These are phyloP conservation scores for Dendrobium huoshanense DNA, from an alignment of 106 monocot genomes.

Conservation along the genomic window DNA sequence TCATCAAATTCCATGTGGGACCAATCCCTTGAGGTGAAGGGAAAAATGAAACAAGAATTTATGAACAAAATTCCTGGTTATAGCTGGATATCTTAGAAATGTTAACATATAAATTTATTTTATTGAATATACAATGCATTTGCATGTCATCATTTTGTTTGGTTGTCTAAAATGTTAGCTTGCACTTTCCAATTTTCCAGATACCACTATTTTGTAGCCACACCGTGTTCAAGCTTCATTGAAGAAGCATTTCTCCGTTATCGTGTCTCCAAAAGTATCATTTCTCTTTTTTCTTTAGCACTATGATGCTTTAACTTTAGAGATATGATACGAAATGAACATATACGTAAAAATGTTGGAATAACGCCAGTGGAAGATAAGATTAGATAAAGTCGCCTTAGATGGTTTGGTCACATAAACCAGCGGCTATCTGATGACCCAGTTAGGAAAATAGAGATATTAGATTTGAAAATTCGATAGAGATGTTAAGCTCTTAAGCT, in stretches of 20 bases:
- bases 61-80: conserved; percentile 20
- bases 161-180: background rate
- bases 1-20: conserved; percentile 27
- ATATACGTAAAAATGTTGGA: no score
- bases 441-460: no score
- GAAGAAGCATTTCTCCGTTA: background rate
- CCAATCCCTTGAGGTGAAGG: conserved; percentile 18
- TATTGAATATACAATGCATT: background rate
- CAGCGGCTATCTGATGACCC: no score
- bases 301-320: background rate
- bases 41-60: conserved; percentile 11
- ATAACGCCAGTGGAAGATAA: no score
- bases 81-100: conserved; percentile 24
- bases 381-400: no score
- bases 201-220: background rate
- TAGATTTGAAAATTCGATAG: no score
- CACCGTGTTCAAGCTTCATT: background rate
- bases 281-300: background rate
- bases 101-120: no score
- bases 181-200: background rate
- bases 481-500: no score
- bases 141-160: no score
- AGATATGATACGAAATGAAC: no score
- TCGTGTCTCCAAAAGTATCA: background rate
- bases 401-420: no score